phyloP scores from a whole-genome alignment of 345 rosid genomes.

The Gossypium raimondii region DNA sequence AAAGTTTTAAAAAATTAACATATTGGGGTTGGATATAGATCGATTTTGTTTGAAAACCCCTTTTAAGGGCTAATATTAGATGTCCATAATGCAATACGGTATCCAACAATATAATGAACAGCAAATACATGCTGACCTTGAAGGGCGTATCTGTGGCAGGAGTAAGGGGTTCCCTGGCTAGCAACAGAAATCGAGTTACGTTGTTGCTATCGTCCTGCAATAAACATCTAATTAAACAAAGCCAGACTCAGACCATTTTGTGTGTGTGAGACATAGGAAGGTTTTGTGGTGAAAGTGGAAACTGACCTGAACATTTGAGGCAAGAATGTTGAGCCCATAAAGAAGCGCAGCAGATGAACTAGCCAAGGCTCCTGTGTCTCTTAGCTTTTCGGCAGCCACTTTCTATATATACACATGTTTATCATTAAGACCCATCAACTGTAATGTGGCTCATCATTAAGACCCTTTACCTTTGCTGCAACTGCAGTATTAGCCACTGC shows the following conservation, averaged over 20 bases:
- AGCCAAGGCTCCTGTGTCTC: not conserved
- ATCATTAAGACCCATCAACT: not conserved
- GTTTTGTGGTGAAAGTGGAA: no score
- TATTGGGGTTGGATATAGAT: no score
- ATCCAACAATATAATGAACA: no score
- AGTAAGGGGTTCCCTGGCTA: not conserved
- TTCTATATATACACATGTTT: not conserved
- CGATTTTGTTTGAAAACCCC: no score
- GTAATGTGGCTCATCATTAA: not conserved
- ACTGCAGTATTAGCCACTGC: not conserved
- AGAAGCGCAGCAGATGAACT: not conserved
- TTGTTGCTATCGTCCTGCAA: not conserved
- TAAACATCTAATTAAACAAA: not conserved
- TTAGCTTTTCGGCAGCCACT: not conserved
- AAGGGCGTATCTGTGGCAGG: not conserved
- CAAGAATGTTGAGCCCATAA: conserved; percentile 3
- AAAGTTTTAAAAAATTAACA: not conserved
- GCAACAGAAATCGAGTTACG: not conserved
- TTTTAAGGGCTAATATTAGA: no score
- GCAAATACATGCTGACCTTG: not conserved
- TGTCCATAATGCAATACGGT: no score
- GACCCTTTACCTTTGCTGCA: not conserved
- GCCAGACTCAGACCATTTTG: not conserved
- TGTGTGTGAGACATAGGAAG: no score
- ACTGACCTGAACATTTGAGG: not conserved